Conservation (phyloP, 768 basidiomycete species). For the Suillus ampliporus region DNA sequence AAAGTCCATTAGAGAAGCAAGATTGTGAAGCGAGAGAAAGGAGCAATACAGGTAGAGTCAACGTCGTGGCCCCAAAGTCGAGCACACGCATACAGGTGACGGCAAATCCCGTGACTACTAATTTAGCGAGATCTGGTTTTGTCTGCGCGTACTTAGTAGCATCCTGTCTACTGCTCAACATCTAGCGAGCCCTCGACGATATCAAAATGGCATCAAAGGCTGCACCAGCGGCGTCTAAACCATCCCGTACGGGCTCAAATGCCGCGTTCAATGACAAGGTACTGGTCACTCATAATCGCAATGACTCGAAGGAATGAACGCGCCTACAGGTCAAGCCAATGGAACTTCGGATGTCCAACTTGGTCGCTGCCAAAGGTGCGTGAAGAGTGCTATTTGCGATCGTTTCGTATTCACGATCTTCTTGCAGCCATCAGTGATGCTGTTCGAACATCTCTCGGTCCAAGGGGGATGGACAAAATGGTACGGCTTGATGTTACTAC, state of each 20-base stretch:
- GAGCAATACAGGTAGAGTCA: not conserved
- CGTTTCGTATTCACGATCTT: slow-evolving; percentile 15
- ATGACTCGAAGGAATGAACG: slow-evolving; percentile 26
- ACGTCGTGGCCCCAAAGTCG: slow-evolving; percentile 1
- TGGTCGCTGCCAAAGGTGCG: slow-evolving; percentile 97
- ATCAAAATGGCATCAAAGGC: slow-evolving; percentile 36
- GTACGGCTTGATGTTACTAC: slow-evolving; percentile 47
- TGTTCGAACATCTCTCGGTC: slow-evolving; percentile 94
- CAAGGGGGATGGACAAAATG: slow-evolving; percentile 99
- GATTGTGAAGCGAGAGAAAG: slow-evolving; percentile 27
- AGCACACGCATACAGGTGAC: slow-evolving; percentile 32
- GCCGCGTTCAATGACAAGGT: slow-evolving; percentile 90
- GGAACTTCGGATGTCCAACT: slow-evolving; percentile 95
- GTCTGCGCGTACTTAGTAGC: not conserved
- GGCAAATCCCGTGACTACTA: slow-evolving; percentile 34
- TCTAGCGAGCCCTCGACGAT: slow-evolving; percentile 13
- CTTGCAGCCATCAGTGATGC: slow-evolving; percentile 92
- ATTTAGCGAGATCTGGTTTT: slow-evolving; percentile 24
- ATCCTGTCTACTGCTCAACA: slow-evolving; percentile 21
- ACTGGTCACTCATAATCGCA: slow-evolving; percentile 6
- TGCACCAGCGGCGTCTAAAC: slow-evolving; percentile 33
- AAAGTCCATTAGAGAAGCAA: slow-evolving; percentile 42
- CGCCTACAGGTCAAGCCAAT: slow-evolving; percentile 88
- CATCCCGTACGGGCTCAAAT: slow-evolving; percentile 58
- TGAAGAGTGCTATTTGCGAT: slow-evolving; percentile 7